Base-by-base conservation (phyloP, 1,139 yeast genomes). In the Lodderomyces theae region DNA sequence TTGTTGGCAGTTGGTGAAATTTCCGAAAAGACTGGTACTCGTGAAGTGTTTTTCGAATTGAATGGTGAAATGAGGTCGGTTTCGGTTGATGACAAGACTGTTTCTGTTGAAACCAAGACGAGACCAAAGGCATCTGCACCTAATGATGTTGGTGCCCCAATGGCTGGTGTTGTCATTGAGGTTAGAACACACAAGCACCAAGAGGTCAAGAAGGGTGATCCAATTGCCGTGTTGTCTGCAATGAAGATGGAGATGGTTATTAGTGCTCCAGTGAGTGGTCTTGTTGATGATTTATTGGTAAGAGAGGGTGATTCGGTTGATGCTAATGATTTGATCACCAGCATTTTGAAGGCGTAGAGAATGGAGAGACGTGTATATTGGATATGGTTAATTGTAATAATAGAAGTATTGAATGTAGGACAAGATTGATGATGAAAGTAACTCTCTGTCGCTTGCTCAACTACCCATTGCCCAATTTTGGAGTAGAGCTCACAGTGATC, bases 191-290 rank as follows among this genome's bases (percentile, higher is more conserved):
- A 88, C 69, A 79, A 80, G 53, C 96, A 95, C 47, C 74, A 82
- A 41, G 85, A 83, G 52, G 96, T 94, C 51, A 88, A 86, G 78
- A 92, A 90, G 79, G 98, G 99, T 52, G 96, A 92, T 61, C 94
- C 97, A 34, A 66, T 92, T 54, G 95, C 95, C 43, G 96, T 92
- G 23, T 76, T 92, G 58, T 82, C 94, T 60, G 98, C 99, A 51
- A 94, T 92, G 99, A 94, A 94, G 80, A 94, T 94, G 98, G 99
- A 92, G 73, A 92, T 92, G 97, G 95, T 92, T 40, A 90, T 92
- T 53, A 79, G 90, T 61, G 92, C 99, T 8, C 96, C 95, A 41
- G 83, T 80, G 47, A 75, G 84, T 45, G 99, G 98, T 61, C 79
- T 76, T 60, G 81, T 94, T 46, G 82, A 85, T 40, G 86, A 84